Conservation (phyloP, 2,329 filamentous ascomycete genomes). For the Dactylonectria estremocensis region DNA sequence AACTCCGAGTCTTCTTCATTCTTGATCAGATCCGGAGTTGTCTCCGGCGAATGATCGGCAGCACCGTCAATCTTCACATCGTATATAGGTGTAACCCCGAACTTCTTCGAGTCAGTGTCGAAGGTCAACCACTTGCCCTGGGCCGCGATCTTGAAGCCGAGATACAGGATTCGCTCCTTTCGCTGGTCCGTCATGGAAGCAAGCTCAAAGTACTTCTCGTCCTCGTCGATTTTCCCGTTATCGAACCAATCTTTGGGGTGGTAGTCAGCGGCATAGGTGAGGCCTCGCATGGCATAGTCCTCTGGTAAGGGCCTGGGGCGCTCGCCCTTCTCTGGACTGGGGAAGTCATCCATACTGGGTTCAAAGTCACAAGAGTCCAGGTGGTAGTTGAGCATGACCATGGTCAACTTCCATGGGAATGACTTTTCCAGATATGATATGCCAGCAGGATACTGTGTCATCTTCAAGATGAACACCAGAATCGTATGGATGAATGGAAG, state of each 20-base stretch:
- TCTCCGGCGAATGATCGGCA: neutral
- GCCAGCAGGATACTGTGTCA: slow-evolving; percentile 59
- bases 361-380: slow-evolving; percentile 47
- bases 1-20: neutral
- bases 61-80: slow-evolving; percentile 53
- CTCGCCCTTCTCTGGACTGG: slow-evolving; percentile 59
- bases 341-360: slow-evolving; percentile 63
- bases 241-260: slow-evolving; percentile 73
- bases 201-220: slow-evolving; percentile 75
- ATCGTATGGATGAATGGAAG: slow-evolving; percentile 75
- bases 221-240: slow-evolving; percentile 73
- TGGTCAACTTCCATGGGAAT: slow-evolving; percentile 67
- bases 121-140: slow-evolving; percentile 63
- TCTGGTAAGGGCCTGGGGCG: slow-evolving; percentile 74
- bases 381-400: slow-evolving; percentile 57
- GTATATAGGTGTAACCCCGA: slow-evolving; percentile 57
- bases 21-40: neutral
- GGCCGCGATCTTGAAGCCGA: slow-evolving; percentile 65
- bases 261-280: slow-evolving; percentile 73
- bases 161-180: slow-evolving; percentile 71
- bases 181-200: slow-evolving; percentile 71
- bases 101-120: slow-evolving; percentile 54
- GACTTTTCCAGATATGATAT: slow-evolving; percentile 60
- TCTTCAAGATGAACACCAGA: slow-evolving; percentile 70
- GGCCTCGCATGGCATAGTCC: slow-evolving; percentile 76